These are phyloP conservation scores for Elasticomyces elasticus DNA, from an alignment of 495 filamentous ascomycete genomes.

Conservation along the genomic window DNA sequence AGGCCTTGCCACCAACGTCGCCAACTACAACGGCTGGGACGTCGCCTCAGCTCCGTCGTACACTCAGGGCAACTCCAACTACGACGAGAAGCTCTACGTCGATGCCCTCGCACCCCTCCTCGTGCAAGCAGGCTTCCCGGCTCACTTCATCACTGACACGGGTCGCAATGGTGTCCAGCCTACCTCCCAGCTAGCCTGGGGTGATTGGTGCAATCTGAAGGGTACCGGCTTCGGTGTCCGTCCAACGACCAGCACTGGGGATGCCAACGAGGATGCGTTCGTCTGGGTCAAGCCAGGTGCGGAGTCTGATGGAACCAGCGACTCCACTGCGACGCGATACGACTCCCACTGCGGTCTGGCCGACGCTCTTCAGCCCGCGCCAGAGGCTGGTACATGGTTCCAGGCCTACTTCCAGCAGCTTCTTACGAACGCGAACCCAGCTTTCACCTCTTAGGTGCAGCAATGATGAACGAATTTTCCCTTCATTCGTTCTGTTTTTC, in stretches of 20 bases:
- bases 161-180: constrained; percentile 59
- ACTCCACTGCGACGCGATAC: constrained; percentile 52
- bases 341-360: constrained; percentile 60
- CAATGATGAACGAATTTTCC: no score
- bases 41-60: constrained; percentile 37
- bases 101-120: constrained; percentile 56
- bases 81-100: constrained; percentile 66
- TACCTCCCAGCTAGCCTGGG: constrained; percentile 54
- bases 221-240: constrained; percentile 65
- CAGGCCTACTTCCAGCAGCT: constrained; percentile 22
- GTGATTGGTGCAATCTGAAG: constrained; percentile 78
- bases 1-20: constrained; percentile 68
- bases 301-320: constrained; percentile 67
- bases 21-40: constrained; percentile 28
- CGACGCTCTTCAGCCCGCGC: constrained; percentile 54
- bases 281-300: constrained; percentile 82
- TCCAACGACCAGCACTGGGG: constrained; percentile 52
- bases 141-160: constrained; percentile 64
- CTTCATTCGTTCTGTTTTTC: no score
- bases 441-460: no score
- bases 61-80: constrained; percentile 37
- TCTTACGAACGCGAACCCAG: constrained; percentile 7
- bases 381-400: constrained; percentile 72
- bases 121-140: constrained; percentile 50
- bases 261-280: constrained; percentile 59